Evolutionary conservation across 2,329 filamentous ascomycete species (phyloP).

Genomic region (Massarina eburnea): DNA sequence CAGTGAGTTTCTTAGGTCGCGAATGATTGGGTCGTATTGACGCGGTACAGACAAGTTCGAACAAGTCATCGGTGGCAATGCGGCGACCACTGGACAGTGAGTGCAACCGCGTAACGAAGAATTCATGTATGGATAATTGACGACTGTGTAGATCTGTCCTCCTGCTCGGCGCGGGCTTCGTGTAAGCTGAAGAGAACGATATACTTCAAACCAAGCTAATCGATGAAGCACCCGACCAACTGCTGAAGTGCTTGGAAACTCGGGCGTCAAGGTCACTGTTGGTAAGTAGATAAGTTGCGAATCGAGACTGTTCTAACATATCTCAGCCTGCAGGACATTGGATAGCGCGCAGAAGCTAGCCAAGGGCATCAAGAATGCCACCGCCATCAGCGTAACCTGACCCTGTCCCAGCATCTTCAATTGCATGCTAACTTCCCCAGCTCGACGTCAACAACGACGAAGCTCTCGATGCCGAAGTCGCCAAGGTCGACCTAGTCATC

Average conservation of each 20-base stretch:
- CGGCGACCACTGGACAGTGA: constrained; percentile 35
- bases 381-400: constrained; percentile 62
- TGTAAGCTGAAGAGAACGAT: constrained; percentile 29
- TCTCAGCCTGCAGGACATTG: constrained; percentile 76
- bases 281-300: constrained; percentile 41
- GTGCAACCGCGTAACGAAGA: constrained; percentile 11
- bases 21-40: constrained; percentile 18
- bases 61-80: constrained; percentile 30
- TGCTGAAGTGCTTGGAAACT: constrained; percentile 59
- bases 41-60: constrained; percentile 32
- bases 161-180: constrained; percentile 44
- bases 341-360: constrained; percentile 74
- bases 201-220: constrained; percentile 14
- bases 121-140: constrained; percentile 14
- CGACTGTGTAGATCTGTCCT: constrained; percentile 34
- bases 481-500: constrained; percentile 73
- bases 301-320: constrained; percentile 1
- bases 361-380: constrained; percentile 68
- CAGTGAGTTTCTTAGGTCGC: constrained; percentile 17
- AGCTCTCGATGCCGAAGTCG: constrained; percentile 79
- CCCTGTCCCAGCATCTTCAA: background rate
- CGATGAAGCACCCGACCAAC: constrained; percentile 53
- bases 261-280: constrained; percentile 60
- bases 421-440: constrained; percentile 43
- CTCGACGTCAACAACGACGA: constrained; percentile 78